phyloP scores from a whole-genome alignment of 495 filamentous ascomycete species.

The Xylaria sp. region DNA sequence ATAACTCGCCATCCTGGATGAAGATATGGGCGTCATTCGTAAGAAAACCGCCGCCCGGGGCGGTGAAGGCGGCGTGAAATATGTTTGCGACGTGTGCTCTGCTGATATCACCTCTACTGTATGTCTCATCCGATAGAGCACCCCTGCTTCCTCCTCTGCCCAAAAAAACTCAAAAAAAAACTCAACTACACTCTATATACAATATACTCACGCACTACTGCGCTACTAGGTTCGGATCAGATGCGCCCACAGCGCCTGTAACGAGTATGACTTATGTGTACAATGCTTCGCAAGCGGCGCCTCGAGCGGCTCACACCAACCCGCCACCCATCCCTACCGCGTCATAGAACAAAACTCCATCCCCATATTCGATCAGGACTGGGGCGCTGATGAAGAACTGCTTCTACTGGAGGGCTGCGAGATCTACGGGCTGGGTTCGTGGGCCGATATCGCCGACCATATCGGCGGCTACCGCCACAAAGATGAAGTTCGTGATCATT shows the following conservation, averaged over 20 bases:
- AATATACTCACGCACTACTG: constrained; percentile 11
- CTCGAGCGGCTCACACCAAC: constrained; percentile 80
- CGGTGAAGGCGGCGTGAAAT: constrained; percentile 91
- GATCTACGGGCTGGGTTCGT: constrained; percentile 94
- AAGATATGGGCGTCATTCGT: constrained; percentile 87
- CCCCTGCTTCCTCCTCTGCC: background rate
- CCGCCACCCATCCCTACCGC: constrained; percentile 81
- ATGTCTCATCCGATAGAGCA: constrained; percentile 31
- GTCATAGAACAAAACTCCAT: constrained; percentile 99
- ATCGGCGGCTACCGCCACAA: constrained; percentile 94
- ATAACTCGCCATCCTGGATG: constrained; percentile 32
- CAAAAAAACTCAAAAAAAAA: no score
- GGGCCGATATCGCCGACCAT: constrained; percentile 97
- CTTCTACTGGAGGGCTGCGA: constrained; percentile 94
- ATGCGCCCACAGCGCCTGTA: constrained; percentile 81
- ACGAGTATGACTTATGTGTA: constrained; percentile 97
- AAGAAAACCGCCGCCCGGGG: constrained; percentile 92
- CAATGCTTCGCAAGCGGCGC: constrained; percentile 87
- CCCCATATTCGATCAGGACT: constrained; percentile 92
- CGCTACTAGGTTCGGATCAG: constrained; percentile 84
- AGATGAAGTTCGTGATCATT: constrained; percentile 94
- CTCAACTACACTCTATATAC: no score
- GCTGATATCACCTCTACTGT: constrained; percentile 95
- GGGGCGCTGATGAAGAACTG: constrained; percentile 97
- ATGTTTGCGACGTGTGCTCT: constrained; percentile 94